These are phyloP conservation scores for Limonomyces culmigenus DNA, from an alignment of 1,284 basidiomycete genomes.

Conservation along the genomic window DNA sequence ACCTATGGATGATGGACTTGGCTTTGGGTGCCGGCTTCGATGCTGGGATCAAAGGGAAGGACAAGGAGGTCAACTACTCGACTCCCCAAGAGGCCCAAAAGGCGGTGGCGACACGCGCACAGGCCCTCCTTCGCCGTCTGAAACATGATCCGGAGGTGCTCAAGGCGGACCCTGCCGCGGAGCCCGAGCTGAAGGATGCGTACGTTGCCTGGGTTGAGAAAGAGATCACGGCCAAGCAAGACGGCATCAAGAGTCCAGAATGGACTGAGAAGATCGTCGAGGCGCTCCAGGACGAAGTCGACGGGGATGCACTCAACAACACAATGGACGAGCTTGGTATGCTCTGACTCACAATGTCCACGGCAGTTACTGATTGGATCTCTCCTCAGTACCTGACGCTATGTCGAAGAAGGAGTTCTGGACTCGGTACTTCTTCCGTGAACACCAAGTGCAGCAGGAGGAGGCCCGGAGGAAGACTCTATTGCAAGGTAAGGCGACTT, in stretches of 20 bases:
- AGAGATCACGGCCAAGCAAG: conserved; percentile 32
- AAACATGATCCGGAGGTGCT: conserved; percentile 64
- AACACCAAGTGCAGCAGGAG: conserved; percentile 70
- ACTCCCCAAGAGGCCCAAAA: conserved; percentile 23
- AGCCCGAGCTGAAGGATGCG: conserved; percentile 33
- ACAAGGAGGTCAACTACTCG: conserved; percentile 16
- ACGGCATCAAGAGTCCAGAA: conserved; percentile 34
- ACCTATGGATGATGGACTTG: conserved; percentile 48
- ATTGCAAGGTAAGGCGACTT: conserved; percentile 42
- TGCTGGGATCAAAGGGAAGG: conserved; percentile 23
- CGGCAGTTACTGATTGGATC: not conserved
- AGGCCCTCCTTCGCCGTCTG: conserved; percentile 59
- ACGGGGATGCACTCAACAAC: conserved; percentile 40
- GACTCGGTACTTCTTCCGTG: conserved; percentile 85
- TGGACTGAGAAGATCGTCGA: conserved; percentile 37
- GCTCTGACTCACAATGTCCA: conserved; percentile 9
- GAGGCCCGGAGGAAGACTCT: conserved; percentile 71
- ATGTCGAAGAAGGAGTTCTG: conserved; percentile 67
- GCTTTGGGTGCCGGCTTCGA: conserved; percentile 20
- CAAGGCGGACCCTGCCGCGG: conserved; percentile 57
- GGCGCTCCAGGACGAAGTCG: conserved; percentile 27
- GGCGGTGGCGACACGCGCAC: conserved; percentile 57
- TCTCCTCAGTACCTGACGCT: conserved; percentile 44
- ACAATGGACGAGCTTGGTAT: conserved; percentile 47
- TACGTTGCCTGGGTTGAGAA: conserved; percentile 46